phyloP scores from a whole-genome alignment of 2,329 filamentous ascomycete species.

The Phialophora chinensis region DNA sequence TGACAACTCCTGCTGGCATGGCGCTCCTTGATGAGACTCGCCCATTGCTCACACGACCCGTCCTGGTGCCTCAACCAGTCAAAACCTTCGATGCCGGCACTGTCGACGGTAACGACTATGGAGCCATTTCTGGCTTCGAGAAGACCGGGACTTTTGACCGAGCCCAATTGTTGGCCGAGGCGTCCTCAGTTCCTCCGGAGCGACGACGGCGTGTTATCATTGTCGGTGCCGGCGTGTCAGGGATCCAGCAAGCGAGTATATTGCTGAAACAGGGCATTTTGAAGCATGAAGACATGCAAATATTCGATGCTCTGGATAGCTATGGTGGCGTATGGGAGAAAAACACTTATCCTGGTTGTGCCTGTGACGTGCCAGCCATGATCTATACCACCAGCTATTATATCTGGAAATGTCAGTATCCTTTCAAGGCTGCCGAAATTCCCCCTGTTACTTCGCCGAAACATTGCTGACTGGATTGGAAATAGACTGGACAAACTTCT shows the following conservation, averaged over 20 bases:
- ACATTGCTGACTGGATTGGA: neutral
- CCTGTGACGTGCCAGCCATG: constrained; percentile 31
- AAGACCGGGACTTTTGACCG: neutral
- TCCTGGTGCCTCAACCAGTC: constrained; percentile 14
- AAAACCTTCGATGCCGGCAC: constrained; percentile 24
- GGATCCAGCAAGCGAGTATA: constrained; percentile 22
- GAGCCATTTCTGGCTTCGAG: constrained; percentile 15
- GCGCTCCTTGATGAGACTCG: constrained; percentile 1
- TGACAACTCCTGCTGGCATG: neutral
- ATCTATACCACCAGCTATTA: constrained; percentile 30
- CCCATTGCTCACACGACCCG: constrained; percentile 3
- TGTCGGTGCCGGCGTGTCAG: constrained; percentile 19
- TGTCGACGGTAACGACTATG: constrained; percentile 20
- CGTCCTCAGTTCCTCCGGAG: constrained; percentile 12
- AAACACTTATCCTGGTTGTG: constrained; percentile 29
- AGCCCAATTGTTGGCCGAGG: neutral
- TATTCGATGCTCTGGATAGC: constrained; percentile 20
- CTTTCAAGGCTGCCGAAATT: neutral
- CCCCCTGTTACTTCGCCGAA: neutral
- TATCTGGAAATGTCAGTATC: constrained; percentile 28
- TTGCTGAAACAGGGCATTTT: constrained; percentile 13
- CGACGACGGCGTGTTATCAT: constrained; percentile 21
- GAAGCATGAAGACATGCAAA: constrained; percentile 16
- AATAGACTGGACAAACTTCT: constrained; percentile 24
- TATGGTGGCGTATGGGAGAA: constrained; percentile 29